Evolutionary conservation across 2,329 filamentous ascomycete genomes (phyloP), one percentile per base, ranked within the genome.

Genomic region (Ophiostoma pallidulum): DNA sequence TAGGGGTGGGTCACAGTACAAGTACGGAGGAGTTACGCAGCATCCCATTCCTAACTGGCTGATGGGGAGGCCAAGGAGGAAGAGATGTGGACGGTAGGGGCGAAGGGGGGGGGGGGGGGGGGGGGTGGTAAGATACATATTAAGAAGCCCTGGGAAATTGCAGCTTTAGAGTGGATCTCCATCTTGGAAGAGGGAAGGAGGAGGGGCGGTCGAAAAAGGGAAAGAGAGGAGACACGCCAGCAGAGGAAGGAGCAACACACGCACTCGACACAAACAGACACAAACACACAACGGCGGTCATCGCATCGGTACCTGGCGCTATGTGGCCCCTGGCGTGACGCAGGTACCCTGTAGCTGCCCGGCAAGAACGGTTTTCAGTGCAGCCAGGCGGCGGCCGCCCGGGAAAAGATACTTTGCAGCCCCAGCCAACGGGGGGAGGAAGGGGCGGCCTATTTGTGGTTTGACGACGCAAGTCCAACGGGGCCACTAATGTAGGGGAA

Each of bases 81-180:
- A 20, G 28, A 26, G 29, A 22, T 24, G 22, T 19, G 2, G 20
- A 36, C 20, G 32, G 16, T 12, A n/a, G n/a, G 31, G 14, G 32
- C 22, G 14, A 35, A 24, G n/a, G 12, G 31, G 14, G 10, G 20
- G 40, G 36, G 13, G n/a, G 12, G 16, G 35, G 35, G 28, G 29
- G 4, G 36, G 31, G 41, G 31, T 31, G 16, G 9, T 29, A 32
- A 16, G 41, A n/a, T n/a, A n/a, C n/a, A n/a, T n/a, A n/a, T n/a
- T n/a, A n/a, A n/a, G n/a, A n/a, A n/a, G 18, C 38, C 28, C 19
- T 38, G 36, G 44, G 44, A 46, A 46, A 46, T 46, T 46, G 44
- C 44, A 40, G 18, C 28, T 38, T 32, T 38, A 35, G 43, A 14
- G 42, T 45, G 43, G 43, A 13, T 45, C 38, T 39, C 26, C n/a